Evolutionary conservation across 768 basidiomycete species (phyloP).

Genomic region (Auricularia sp.): DNA sequence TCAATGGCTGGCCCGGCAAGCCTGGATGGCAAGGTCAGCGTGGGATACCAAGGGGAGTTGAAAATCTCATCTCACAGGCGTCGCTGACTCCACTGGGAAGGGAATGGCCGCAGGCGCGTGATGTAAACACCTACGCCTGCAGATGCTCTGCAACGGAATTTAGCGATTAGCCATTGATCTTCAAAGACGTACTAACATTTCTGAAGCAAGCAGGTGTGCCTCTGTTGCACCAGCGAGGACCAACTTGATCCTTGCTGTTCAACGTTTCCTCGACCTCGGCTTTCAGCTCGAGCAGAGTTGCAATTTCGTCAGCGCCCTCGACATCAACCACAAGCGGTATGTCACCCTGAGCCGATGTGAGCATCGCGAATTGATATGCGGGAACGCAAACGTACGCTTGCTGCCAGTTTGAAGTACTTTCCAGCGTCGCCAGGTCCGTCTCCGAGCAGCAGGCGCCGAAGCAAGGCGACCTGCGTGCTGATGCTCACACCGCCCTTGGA

Average conservation of each 20-base stretch:
- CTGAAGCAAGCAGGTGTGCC: slow-evolving; percentile 55
- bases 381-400: slow-evolving; percentile 29
- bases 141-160: not conserved
- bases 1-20: slow-evolving; percentile 31
- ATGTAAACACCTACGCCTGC: slow-evolving; percentile 31
- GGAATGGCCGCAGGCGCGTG: slow-evolving; percentile 26
- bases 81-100: slow-evolving; percentile 23
- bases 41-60: not conserved
- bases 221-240: slow-evolving; percentile 55
- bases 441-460: slow-evolving; percentile 22
- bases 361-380: not conserved
- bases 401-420: slow-evolving; percentile 46
- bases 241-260: slow-evolving; percentile 44
- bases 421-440: slow-evolving; percentile 39
- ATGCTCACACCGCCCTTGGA: slow-evolving; percentile 25
- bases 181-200: slow-evolving; percentile 34
- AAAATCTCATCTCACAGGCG: slow-evolving; percentile 14
- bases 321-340: slow-evolving; percentile 61
- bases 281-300: slow-evolving; percentile 58
- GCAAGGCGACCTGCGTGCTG: slow-evolving; percentile 27
- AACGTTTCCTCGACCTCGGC: slow-evolving; percentile 50
- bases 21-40: not conserved
- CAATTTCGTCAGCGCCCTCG: slow-evolving; percentile 64
- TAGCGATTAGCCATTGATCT: not conserved
- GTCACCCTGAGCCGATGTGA: slow-evolving; percentile 35